phyloP scores from a whole-genome alignment of 2,329 filamentous ascomycete species.

The Sclerotinia nivalis region DNA sequence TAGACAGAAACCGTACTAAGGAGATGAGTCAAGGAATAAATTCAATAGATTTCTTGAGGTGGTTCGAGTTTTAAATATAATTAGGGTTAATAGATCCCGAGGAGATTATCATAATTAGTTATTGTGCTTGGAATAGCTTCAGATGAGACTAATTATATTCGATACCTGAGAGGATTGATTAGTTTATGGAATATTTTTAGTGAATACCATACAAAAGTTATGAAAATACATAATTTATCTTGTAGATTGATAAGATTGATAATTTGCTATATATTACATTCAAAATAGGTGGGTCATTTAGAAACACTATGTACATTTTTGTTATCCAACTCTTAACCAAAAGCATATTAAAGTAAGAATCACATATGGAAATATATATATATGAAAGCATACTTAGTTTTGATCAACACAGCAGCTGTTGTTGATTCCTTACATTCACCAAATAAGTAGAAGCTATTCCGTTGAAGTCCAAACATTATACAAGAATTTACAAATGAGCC shows the following conservation, averaged over 20 bases:
- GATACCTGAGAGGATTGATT: neutral
- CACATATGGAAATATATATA: too few species aligned
- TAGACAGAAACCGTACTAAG: neutral
- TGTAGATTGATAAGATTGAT: neutral
- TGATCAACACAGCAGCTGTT: neutral
- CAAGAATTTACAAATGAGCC: neutral
- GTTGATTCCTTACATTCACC: neutral
- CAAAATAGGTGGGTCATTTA: neutral
- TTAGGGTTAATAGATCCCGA: neutral
- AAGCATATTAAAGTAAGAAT: too few species aligned
- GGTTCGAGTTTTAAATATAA: neutral
- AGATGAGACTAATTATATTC: neutral
- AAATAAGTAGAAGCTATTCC: neutral
- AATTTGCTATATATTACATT: neutral
- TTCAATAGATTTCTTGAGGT: neutral
- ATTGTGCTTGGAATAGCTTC: neutral
- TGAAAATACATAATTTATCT: neutral
- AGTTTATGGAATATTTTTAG: rapidly evolving
- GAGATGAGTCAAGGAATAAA: neutral
- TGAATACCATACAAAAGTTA: neutral
- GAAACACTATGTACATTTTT: neutral
- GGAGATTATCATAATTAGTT: neutral
- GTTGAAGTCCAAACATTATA: neutral
- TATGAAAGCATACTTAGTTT: too few species aligned
- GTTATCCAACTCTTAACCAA: neutral